Conservation (phyloP, 345 rosid species). For the Eucalyptus tenuipes region DNA sequence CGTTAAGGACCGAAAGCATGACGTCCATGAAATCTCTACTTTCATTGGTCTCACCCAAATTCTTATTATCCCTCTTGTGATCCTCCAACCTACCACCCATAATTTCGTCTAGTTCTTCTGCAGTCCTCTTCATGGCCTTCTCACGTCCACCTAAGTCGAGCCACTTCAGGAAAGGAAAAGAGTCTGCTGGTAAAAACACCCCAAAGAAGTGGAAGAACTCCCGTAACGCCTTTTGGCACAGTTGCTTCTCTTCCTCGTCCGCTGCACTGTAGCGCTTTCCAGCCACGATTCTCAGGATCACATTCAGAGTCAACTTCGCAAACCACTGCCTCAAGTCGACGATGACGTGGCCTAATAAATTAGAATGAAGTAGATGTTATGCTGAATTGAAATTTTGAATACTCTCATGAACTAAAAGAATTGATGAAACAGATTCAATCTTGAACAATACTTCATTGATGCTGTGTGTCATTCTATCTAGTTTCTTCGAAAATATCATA, state of each 20-base stretch:
- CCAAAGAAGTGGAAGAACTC: background rate
- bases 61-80: background rate
- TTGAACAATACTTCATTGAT: background rate
- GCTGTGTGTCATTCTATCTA: background rate
- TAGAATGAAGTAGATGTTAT: background rate
- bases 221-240: background rate
- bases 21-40: constrained; percentile 9
- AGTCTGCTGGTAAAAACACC: constrained; percentile 2
- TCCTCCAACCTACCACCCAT: constrained; percentile 6
- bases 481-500: background rate
- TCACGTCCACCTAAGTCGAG: constrained; percentile 10
- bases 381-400: background rate
- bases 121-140: constrained; percentile 6
- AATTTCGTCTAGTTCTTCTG: background rate
- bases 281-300: constrained; percentile 11
- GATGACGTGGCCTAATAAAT: background rate
- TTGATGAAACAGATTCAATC: background rate
- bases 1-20: background rate
- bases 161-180: constrained; percentile 8
- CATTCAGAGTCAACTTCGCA: constrained; percentile 7
- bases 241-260: background rate
- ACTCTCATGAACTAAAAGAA: background rate
- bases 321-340: constrained; percentile 21
- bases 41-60: background rate
- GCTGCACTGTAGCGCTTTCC: constrained; percentile 12